Evolutionary conservation across 2,329 filamentous ascomycete species (phyloP), one percentile per base, ranked within the genome.

Genomic region (Chalaropsis ovoidea): DNA sequence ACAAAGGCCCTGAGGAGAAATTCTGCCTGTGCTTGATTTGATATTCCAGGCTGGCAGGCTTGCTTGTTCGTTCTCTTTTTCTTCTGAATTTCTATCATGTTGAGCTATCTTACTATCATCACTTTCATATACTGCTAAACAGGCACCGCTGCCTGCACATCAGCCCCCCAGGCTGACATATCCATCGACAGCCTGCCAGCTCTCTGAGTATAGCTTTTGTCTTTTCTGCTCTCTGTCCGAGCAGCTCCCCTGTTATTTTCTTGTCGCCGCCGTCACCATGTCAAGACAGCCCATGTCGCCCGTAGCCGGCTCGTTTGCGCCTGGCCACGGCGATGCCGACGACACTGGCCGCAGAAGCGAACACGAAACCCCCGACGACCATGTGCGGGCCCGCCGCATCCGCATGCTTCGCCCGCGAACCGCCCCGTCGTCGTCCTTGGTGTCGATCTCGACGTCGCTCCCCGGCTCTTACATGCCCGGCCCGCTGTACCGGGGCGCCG

Each of bases 391-490:
- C 52, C 35, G 52, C 22, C 56, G 54, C 8, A 24, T 49, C 15
- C 64, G 47, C n/a, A 24, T 27, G 22, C 22, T 54, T 39, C 56
- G 64, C 27, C 58, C 64, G 13, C 19, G 35, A 17, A 65, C 64
- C 10, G 64, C 64, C 15, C 64, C 64, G 22, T 65, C 63, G 13
- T 56, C 64, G 39, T 56, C 64, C 19, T 39, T 35, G 11, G 64
- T 35, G 17, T 65, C 64, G 15, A 58, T 27, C 2, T 65, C 58
- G 27, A 31, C 27, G 43, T 62, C 61, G 31, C 22, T 49, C 42
- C 3, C 60, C 39, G 42, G 22, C 7, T 42, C 27, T 61, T 49
- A 58, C 27, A 49, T 22, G 19, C 22, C 58, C 19, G 60, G n/a
- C n/a, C 39, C 27, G 17, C 19, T 49, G 61, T 54, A 22, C 42